Evolutionary conservation across 2,329 filamentous ascomycete species (phyloP), one percentile per base, ranked within the genome.

Genomic region (Neonectria neomacrospora): DNA sequence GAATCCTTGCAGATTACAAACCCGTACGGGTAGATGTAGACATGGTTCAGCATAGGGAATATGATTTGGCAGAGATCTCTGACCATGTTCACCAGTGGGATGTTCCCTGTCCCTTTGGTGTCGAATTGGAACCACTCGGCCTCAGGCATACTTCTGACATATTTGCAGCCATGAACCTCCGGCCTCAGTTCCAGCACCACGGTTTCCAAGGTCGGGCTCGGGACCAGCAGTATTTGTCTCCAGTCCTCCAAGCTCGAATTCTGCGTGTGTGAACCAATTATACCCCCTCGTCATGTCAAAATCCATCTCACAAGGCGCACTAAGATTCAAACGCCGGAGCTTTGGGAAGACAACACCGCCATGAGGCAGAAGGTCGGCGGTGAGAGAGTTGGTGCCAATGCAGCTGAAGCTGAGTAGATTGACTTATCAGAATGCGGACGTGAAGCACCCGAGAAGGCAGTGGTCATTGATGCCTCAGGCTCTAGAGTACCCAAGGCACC

Each of bases 11-110:
- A n/a, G 0, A 52, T n/a, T 2, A 22, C 37, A 0, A 69, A 57
- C 7, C 67, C 67, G 12, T 67, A 67, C 2, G 67, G 10, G 5
- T 69, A 69, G 0, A 63, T 42, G 5, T 69, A 69, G 0, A 63
- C 47, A 0, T 6, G 10, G 9, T 32, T 39, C 7, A 69, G 18
- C 10, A 11, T 16, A 2, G 53, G 26, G 20, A 55, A 55, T 1
- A 14, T 10, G 2, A 32, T 28, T 22, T 18, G 5, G 12, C 37
- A 28, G 10, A 37, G 3, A 0, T 18, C 14, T 3, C 47, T 41
- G 3, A 55, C 5, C 41, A 55, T 55, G 5, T 45, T 30, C 6
- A 47, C 6, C 14, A 55, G 16, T 0, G 18, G 1, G 9, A 34
- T 45, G 8, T 18, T 30, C 8, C 30, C 30, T 4, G 23, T 3